Base-by-base conservation (phyloP, 805 yeast species). In the Ogataea ganodermae region DNA sequence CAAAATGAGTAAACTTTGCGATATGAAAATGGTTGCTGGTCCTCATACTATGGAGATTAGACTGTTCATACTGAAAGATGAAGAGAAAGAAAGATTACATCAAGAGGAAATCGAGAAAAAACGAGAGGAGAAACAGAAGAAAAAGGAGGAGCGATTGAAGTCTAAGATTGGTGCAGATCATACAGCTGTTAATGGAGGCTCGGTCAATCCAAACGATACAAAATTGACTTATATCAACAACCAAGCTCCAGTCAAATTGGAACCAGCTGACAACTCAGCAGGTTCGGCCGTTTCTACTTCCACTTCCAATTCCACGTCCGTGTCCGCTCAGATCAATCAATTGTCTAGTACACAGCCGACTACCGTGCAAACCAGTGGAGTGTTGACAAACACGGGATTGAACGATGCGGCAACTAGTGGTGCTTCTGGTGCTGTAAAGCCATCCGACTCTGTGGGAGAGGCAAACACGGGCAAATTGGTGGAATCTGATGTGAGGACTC, bases 1-100 rank as follows among this genome's bases (percentile, higher is more conserved):
- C 53, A 83, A 83, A 46, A 90, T 91, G 96, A 84, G 89, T 50
- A 90, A 89, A 62, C 70, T 94, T 47, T 81, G 92, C 56, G 97
- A 91, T 56, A 81, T 91, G 50, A 68, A 71, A 1, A 67, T 90
- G 68, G 71, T 74, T 9, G 74, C 86, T 18, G 98, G 97, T 0
- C 96, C 97, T 0, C 99, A 92, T 66, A 66, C 71, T 0, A 89
- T 89, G 67, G 89, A 83, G 32, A 76, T 86, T 1, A 71, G 95
- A 50, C 66, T 94, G 26, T 94, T 87, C 66, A 83, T 89, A n/a
- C 78, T 89, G 44, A 87, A 88, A 58, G 96, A 90, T 58, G 96
- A 89, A 32, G 78, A 81, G 32, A 73, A 78, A 20, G 89, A 83
- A 52, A 72, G 68, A 54, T 63, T 71, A 27, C 44, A 70, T 48